phyloP scores from a whole-genome alignment of 768 basidiomycete genomes.

The Chalciporus sphaerocephalus region DNA sequence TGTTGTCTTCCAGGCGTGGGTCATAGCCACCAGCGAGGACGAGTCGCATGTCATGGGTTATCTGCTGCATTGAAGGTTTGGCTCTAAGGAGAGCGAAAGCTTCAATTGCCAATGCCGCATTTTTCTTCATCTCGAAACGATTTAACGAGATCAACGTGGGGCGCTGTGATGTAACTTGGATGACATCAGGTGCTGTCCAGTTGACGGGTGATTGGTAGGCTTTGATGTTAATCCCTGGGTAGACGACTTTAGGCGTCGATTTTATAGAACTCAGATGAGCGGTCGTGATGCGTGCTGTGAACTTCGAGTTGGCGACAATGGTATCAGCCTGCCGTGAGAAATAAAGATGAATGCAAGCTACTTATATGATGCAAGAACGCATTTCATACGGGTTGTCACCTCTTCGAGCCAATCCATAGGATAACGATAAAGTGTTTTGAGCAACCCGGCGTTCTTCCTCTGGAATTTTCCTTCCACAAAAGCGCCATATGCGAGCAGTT shows the following conservation, averaged over 20 bases:
- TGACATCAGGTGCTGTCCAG: constrained; percentile 46
- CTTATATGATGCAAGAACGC: neutral
- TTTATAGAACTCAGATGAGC: constrained; percentile 68
- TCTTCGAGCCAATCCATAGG: constrained; percentile 94
- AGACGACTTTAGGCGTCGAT: constrained; percentile 71
- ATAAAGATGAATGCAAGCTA: neutral
- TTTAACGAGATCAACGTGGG: constrained; percentile 87
- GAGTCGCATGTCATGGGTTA: constrained; percentile 49
- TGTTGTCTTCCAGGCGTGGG: constrained; percentile 79
- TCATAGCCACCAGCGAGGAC: constrained; percentile 91
- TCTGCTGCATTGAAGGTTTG: constrained; percentile 13
- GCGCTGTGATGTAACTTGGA: constrained; percentile 45
- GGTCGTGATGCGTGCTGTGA: constrained; percentile 79
- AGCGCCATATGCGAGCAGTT: constrained; percentile 72
- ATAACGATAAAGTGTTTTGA: constrained; percentile 76
- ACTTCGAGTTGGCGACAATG: constrained; percentile 87
- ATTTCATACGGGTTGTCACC: constrained; percentile 70
- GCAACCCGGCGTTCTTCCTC: constrained; percentile 39
- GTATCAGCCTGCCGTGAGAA: constrained; percentile 78
- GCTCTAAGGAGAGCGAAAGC: constrained; percentile 62
- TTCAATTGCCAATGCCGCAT: constrained; percentile 72
- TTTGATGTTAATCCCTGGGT: constrained; percentile 86
- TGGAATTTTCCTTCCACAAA: constrained; percentile 49
- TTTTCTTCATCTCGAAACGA: constrained; percentile 96
- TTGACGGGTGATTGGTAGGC: constrained; percentile 55